Evolutionary conservation across 305 asterid genomes (phyloP).

Genomic region (Rubia balearica): DNA sequence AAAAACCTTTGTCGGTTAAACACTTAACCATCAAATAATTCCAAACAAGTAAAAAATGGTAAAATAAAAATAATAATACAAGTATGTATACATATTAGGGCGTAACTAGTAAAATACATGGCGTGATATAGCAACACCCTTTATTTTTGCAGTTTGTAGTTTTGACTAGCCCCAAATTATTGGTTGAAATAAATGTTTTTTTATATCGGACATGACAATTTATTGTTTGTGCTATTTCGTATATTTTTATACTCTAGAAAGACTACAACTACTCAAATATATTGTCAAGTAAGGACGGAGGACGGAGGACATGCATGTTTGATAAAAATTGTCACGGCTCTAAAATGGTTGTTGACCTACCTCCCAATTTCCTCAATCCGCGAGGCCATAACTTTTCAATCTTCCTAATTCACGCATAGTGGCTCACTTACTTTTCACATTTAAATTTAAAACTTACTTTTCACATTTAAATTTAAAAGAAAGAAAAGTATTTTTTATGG

Average conservation of each 20-base stretch:
- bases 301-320: neutral
- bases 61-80: no score
- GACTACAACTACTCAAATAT: neutral
- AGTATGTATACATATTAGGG: no score
- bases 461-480: no score
- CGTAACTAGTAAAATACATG: no score
- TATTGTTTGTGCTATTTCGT: neutral
- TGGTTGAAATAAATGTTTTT: neutral
- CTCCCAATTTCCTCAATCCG: conserved; percentile 5
- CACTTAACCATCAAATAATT: no score
- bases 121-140: no score
- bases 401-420: no score
- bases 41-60: no score
- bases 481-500: no score
- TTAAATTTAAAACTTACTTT: no score
- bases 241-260: neutral
- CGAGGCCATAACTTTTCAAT: neutral
- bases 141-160: neutral
- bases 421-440: no score
- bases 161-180: neutral
- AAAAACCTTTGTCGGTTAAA: no score
- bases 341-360: conserved; percentile 8
- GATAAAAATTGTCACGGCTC: neutral
- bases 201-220: neutral
- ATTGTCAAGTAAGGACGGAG: neutral